Conservation (phyloP, 177 flowering plant genomes). For the Vitis hybrid region DNA sequence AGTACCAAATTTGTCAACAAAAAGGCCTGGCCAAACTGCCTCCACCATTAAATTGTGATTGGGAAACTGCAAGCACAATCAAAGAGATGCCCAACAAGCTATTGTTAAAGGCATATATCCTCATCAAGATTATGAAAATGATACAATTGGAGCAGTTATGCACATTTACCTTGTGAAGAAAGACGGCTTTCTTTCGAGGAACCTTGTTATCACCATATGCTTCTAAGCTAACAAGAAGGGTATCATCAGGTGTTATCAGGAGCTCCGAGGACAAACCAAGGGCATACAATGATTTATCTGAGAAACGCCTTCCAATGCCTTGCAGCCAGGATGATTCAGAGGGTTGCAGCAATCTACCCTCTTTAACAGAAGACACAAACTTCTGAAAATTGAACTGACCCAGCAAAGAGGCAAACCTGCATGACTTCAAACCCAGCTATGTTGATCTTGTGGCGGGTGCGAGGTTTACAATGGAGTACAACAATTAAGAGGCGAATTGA, state of each 20-base stretch:
- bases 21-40: slow-evolving; percentile 73
- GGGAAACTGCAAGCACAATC: slow-evolving; percentile 60
- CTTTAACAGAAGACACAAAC: slow-evolving; percentile 48
- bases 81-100: slow-evolving; percentile 8
- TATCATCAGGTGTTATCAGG: slow-evolving; percentile 53
- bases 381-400: slow-evolving; percentile 82
- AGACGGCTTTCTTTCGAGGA: slow-evolving; percentile 59
- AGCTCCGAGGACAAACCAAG: slow-evolving; percentile 63
- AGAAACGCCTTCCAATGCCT: slow-evolving; percentile 35
- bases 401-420: slow-evolving; percentile 68
- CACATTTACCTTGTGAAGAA: slow-evolving; percentile 58
- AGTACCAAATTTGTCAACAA: slow-evolving; percentile 59
- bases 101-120: neutral
- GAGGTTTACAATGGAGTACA: neutral
- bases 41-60: slow-evolving; percentile 64
- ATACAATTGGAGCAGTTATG: too few relatives aligned
- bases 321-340: slow-evolving; percentile 40
- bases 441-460: too few relatives aligned
- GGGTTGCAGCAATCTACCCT: slow-evolving; percentile 11
- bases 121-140: neutral
- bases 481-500: neutral
- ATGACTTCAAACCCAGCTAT: slow-evolving; percentile 25
- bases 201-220: slow-evolving; percentile 32
- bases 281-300: slow-evolving; percentile 68
- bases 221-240: slow-evolving; percentile 58